Evolutionary conservation across 2,329 filamentous ascomycete genomes (phyloP), one percentile per base, ranked within the genome.

Genomic region (Xylariaceae sp.): DNA sequence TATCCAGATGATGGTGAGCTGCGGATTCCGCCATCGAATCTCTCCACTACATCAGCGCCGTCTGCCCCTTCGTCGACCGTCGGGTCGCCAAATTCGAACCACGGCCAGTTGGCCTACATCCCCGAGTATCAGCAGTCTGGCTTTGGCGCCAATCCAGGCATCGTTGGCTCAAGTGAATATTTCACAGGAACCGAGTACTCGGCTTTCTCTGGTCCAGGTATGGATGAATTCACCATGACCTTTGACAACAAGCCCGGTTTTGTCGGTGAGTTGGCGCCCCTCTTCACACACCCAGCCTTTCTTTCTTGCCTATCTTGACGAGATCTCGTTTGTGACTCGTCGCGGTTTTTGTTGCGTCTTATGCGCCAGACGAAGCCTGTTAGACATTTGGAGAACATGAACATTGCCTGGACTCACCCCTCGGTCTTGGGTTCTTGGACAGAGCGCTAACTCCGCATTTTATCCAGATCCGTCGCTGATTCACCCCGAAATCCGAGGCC

Each of bases 51-150:
- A 18, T 84, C 78, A 44, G 81, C 64, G 42, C 77, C 69, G 39
- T 86, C 83, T 38, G 79, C 78, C 3, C 71, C 81, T 6, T 85
- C 82, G 1, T 86, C 83, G 8, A 79, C 78, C 40, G 76, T 82
- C 47, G 81, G 81, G 42, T 87, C 83, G 17, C 83, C 83, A 19
- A 78, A 80, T 54, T 82, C 81, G 2, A 74, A 76, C 48, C 73
- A 77, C 54, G 73, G 74, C 42, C 76, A 77, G 51, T 64, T 75
- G 49, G 76, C 76, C 46, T 68, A 70, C 53, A 72, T 78, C 38
- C 70, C 79, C 34, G 77, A 81, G 45, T 86, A 81, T 63, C 72
- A 50, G 63, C 69, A 45, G 61, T 67, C 44, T 64, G 74, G 74
- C 39, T 66, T 85, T 28, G 77, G 74, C 38, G 69, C 85, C 41